Evolutionary conservation across 2,329 filamentous ascomycete species (phyloP), one percentile per base, ranked within the genome.

Genomic region (Fusarium guadeloupense): DNA sequence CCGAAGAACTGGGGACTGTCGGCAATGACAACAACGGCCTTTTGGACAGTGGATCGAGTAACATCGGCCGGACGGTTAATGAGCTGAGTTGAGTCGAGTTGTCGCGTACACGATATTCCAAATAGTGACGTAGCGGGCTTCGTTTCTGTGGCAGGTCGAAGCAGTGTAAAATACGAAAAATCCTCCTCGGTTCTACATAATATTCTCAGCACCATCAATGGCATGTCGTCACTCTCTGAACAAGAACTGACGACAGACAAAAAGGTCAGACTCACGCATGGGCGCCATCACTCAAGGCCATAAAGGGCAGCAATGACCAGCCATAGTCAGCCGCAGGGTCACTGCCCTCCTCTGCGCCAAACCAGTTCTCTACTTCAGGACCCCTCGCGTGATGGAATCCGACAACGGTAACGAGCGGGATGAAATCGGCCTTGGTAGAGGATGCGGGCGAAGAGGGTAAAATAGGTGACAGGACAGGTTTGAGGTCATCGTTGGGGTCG

Each of bases 121-220:
- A 99, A 99, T 19, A 99, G 86, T 20, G 92, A 96, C 3, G 91
- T 93, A 25, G 87, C 86, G 7, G 89, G 85, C 28, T 78, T 73
- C 17, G 75, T 69, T 45, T 76, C 77, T 62, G 77, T 82, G 49
- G 82, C 83, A 40, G 88, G 86, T 25, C 87, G 86, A 54, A 92
- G 83, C 45, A 99, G 87, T 9, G 94, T 98, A 75, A 99, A 99
- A 80, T 99, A 99, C 45, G 93, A 97, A 80, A 98, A 99, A 78
- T 98, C 95, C 78, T 99, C 95, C 54, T 89, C 90, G 19, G 91
- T 89, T 51, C 91, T 95, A 70, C 93, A 69, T 23, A 16, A 28
- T 30, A 31, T 49, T 54, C 40, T 69, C 47, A 68, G 66, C 52
- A 54, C 45, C 34, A 25, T 54, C 10, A 45, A 45, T 17, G 35